Base-by-base conservation (phyloP, 1,284 basidiomycete genomes). In the Irpex sp. region DNA sequence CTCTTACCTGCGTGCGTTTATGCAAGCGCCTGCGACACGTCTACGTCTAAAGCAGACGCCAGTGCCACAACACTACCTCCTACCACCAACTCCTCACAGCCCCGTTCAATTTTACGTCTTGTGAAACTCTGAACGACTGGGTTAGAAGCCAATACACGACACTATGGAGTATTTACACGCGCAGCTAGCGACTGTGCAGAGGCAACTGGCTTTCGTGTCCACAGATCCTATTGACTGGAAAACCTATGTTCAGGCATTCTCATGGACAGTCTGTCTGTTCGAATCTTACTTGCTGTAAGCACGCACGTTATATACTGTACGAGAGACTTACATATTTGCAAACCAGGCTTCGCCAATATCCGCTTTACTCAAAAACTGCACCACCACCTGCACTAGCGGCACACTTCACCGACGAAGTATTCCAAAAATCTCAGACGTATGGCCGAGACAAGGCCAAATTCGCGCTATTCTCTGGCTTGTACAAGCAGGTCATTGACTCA, bases 401-500 rank as follows among this genome's bases (percentile, higher is more conserved):
- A 0, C 91, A 97, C 73, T 91, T 97, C 68, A 82, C 84, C 5
- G 74, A 80, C 15, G 86, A 91, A 1, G 89, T 88, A 5, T 97
- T 96, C 76, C 78, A 86, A 65, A 97, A 97, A 72, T 96, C 94
- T 0, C 96, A 98, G 75, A 78, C 81, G 31, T 99, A 99, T 78
- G 94, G 95, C 17, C 85, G 84, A 58, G 94, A 97, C 83, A 98
- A 98, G 78, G 91, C 95, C n/a, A 85, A 85, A 70, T 97, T 93
- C 76, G 84, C 86, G 1, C 78, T 97, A 56, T 74, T 94, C 66
- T 86, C 89, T 0, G 87, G 88, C 0, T 67, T 96, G 62, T 87
- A 89, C 74, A 88, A 88, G 71, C 92, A 94, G 72, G 69, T 82
- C 49, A 71, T 94, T 34, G 91, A 93, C 66, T 91, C 89, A 13